A percentile compares a stretch with the other conserved stretches of the same genome.
Evolutionary conservation across 2,329 filamentous ascomycete species (phyloP).

Genomic region (Arthroderma sp.): DNA sequence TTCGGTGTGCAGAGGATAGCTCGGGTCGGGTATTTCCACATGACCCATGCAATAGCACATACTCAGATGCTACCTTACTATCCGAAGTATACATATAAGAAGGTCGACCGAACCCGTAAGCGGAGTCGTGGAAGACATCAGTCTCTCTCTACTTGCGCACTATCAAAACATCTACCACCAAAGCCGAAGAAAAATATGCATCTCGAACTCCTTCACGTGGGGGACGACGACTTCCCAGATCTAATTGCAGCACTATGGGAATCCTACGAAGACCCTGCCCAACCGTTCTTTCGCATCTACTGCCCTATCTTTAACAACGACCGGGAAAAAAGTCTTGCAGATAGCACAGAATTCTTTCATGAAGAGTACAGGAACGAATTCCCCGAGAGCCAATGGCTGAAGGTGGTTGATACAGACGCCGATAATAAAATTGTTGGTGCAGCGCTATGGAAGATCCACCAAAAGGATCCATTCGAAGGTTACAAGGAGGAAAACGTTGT

Average conservation of each 20-base stretch:
- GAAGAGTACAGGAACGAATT: conserved; percentile 18
- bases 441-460: conserved; percentile 22
- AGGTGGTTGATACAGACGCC: conserved; percentile 22
- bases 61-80: too few species aligned
- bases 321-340: conserved; percentile 10
- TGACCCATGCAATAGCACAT: too few species aligned
- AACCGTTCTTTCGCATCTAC: conserved; percentile 19
- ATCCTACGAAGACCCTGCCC: conserved; percentile 18
- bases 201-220: conserved; percentile 1
- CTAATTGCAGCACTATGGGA: conserved; percentile 10
- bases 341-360: conserved; percentile 15
- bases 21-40: too few species aligned
- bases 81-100: too few species aligned
- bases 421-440: conserved; percentile 21
- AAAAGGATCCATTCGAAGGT: conserved; percentile 21
- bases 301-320: conserved; percentile 20
- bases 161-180: neutral
- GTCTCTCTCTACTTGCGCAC: neutral
- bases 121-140: too few species aligned
- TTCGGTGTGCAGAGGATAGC: too few species aligned
- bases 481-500: neutral
- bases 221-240: conserved; percentile 12
- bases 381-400: conserved; percentile 22
- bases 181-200: conserved; percentile 5
- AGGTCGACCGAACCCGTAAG: too few species aligned